Conservation (phyloP, 129 eudicot species). For the Apium graveolens region DNA sequence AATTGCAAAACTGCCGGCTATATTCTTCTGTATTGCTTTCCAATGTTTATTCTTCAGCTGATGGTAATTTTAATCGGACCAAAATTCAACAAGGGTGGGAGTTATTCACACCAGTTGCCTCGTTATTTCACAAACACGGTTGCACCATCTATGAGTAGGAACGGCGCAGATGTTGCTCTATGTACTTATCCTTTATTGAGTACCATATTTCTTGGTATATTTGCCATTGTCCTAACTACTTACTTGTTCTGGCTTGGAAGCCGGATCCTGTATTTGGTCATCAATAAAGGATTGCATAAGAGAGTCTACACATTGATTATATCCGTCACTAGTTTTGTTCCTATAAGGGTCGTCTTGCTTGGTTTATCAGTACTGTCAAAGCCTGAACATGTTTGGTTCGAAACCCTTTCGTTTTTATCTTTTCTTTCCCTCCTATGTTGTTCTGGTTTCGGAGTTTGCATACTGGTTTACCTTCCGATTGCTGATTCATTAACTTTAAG, state of each 20-base stretch:
- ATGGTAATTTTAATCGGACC: slow-evolving; percentile 57
- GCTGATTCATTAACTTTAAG: slow-evolving; percentile 74
- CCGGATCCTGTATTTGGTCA: slow-evolving; percentile 58
- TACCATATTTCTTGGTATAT: slow-evolving; percentile 73
- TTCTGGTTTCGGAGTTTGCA: slow-evolving; percentile 62
- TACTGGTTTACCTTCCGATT: slow-evolving; percentile 86
- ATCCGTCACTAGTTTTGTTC: slow-evolving; percentile 63
- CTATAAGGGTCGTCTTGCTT: slow-evolving; percentile 65
- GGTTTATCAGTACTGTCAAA: slow-evolving; percentile 65
- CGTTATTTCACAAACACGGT: slow-evolving; percentile 41
- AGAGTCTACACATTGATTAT: slow-evolving; percentile 78
- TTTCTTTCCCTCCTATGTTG: slow-evolving; percentile 79
- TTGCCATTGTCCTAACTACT: slow-evolving; percentile 43
- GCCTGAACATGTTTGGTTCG: slow-evolving; percentile 54
- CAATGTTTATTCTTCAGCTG: slow-evolving; percentile 70
- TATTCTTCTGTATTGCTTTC: slow-evolving; percentile 53
- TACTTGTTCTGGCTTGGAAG: slow-evolving; percentile 80
- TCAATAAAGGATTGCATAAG: slow-evolving; percentile 76
- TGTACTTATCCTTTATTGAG: slow-evolving; percentile 88
- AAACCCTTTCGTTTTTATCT: slow-evolving; percentile 64
- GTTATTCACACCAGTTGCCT: slow-evolving; percentile 28
- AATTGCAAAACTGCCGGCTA: slow-evolving; percentile 60
- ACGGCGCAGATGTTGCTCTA: slow-evolving; percentile 28
- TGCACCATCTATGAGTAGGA: slow-evolving; percentile 7
- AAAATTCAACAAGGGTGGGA: slow-evolving; percentile 19